Conservation (phyloP, 257 asterid genomes). For the Schizonepeta tenuifolia region DNA sequence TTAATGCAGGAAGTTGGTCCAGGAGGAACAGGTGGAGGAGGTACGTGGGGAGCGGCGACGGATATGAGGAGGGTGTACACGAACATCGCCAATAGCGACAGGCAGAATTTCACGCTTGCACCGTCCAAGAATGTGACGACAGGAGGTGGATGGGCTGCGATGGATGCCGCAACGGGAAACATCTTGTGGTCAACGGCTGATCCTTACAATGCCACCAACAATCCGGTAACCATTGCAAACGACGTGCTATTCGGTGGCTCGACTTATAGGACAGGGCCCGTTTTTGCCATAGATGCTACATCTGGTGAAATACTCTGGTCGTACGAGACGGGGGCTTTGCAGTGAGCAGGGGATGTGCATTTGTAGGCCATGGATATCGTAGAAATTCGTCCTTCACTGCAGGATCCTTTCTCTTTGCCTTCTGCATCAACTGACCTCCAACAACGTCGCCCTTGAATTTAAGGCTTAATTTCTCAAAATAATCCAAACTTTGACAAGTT, state of each 20-base stretch:
- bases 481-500: no score
- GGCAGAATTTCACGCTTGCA: conserved; percentile 38
- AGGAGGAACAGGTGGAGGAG: conserved; percentile 53
- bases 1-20: conserved; percentile 47
- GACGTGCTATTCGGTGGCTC: conserved; percentile 59
- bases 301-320: conserved; percentile 57
- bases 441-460: neutral
- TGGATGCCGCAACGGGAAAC: conserved; percentile 52
- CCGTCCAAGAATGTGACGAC: conserved; percentile 46
- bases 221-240: conserved; percentile 52
- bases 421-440: conserved; percentile 32
- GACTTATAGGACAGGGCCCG: conserved; percentile 47
- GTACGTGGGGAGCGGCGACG: conserved; percentile 64
- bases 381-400: conserved; percentile 18
- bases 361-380: conserved; percentile 55
- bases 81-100: conserved; percentile 41
- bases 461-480: no score
- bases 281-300: conserved; percentile 43
- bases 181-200: conserved; percentile 57
- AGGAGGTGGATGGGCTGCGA: conserved; percentile 60
- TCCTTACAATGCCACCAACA: conserved; percentile 46
- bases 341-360: conserved; percentile 56
- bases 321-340: conserved; percentile 58
- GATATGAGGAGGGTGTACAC: conserved; percentile 51
- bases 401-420: conserved; percentile 60